These are phyloP conservation scores for Pichia rugopelliculosa DNA, from an alignment of 805 yeast species.

Conservation along the genomic window DNA sequence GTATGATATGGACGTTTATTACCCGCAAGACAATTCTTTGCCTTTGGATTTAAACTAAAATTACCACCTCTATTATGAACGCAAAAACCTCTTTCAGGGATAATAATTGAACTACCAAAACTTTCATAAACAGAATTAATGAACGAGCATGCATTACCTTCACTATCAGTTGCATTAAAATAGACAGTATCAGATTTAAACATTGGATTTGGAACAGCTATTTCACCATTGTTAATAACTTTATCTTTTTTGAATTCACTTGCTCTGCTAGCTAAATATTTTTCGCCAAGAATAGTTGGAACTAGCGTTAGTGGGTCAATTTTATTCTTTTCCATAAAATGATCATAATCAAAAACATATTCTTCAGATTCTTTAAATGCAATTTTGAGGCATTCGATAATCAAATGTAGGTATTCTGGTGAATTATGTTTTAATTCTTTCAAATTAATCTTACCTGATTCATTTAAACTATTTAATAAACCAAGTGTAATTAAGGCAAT, in stretches of 20 bases:
- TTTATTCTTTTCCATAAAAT: conserved; percentile 17
- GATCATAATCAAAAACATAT: conserved; percentile 56
- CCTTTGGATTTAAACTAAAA: conserved; percentile 52
- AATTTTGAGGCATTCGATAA: conserved; percentile 66
- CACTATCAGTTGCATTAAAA: conserved; percentile 53
- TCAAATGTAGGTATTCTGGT: conserved; percentile 56
- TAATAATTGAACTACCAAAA: conserved; percentile 67
- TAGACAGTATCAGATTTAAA: conserved; percentile 67
- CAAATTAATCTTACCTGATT: conserved; percentile 36
- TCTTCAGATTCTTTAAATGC: conserved; percentile 72
- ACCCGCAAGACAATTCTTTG: conserved; percentile 57
- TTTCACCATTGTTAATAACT: conserved; percentile 32
- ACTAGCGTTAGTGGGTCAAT: conserved; percentile 20
- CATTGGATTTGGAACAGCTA: conserved; percentile 44
- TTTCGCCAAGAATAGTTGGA: conserved; percentile 37
- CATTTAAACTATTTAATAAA: conserved; percentile 48
- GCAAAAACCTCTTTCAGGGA: conserved; percentile 57
- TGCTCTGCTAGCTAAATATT: conserved; percentile 45
- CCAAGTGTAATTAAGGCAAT: conserved; percentile 71
- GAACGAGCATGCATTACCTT: conserved; percentile 77
- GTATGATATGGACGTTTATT: conserved; percentile 76
- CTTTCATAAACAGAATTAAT: conserved; percentile 65
- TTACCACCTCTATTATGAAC: conserved; percentile 74
- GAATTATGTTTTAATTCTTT: conserved; percentile 52
- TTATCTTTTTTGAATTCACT: conserved; percentile 34